phyloP scores from a whole-genome alignment of 495 filamentous ascomycete genomes.

The Penicillium arizonense region DNA sequence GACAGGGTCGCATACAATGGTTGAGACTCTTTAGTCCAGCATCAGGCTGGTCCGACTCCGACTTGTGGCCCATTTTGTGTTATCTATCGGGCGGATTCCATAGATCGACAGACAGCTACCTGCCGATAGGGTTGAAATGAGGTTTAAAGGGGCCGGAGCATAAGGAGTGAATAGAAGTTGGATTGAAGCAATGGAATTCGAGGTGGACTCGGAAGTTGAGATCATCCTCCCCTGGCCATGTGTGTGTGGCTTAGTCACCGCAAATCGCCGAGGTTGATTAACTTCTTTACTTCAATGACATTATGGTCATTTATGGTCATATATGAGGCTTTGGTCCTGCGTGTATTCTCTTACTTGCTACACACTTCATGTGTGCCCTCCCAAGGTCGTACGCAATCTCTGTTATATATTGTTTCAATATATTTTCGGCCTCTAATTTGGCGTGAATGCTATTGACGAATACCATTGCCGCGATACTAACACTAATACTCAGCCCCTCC shows the following conservation, averaged over 20 bases:
- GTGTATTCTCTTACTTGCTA: too few species aligned
- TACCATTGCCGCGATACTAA: too few species aligned
- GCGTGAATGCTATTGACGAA: too few species aligned
- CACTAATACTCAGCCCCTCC: too few species aligned
- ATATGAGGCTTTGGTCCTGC: too few species aligned
- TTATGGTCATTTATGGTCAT: too few species aligned
- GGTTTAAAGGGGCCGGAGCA: constrained; percentile 15
- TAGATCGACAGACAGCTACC: constrained; percentile 25
- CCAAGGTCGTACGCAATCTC: too few species aligned
- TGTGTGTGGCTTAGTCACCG: constrained; percentile 6
- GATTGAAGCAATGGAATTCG: constrained; percentile 3
- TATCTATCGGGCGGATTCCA: constrained; percentile 24
- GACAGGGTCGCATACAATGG: constrained; percentile 60
- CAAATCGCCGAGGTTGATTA: too few species aligned
- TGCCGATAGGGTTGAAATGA: constrained; percentile 16
- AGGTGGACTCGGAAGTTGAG: neutral
- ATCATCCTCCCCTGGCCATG: neutral
- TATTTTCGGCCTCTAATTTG: too few species aligned
- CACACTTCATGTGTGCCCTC: too few species aligned
- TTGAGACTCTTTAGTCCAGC: constrained; percentile 70
- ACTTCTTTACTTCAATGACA: too few species aligned
- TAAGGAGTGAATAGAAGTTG: constrained; percentile 27
- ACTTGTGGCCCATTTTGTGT: constrained; percentile 37
- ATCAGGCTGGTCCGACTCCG: constrained; percentile 52
- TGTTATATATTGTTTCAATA: too few species aligned